These are phyloP conservation scores for Collariella sp. DNA, from an alignment of 495 filamentous ascomycete genomes.

Conservation along the genomic window DNA sequence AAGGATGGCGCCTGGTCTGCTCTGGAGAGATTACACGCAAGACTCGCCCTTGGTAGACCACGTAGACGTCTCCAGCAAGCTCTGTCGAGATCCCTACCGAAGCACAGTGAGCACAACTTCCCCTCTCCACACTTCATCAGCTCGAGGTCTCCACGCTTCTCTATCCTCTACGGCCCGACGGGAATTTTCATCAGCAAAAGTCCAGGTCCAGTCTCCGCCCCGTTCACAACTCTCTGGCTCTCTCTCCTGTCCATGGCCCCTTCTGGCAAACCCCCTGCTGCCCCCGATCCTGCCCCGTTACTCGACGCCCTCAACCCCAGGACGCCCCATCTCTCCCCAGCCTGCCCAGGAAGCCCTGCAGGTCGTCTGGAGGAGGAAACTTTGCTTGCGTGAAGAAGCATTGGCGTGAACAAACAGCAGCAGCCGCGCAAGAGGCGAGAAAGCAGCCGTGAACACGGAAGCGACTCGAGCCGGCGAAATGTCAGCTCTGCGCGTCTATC, in stretches of 20 bases:
- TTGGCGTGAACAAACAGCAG: conserved; percentile 10
- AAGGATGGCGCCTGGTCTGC: no score
- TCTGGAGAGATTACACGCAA: no score
- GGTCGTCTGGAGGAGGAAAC: not conserved
- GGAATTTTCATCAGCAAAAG: no score
- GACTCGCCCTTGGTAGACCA: no score
- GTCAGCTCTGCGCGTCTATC: not conserved
- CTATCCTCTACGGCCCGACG: no score
- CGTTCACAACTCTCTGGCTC: not conserved
- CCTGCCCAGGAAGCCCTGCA: not conserved
- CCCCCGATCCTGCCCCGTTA: conserved; percentile 15
- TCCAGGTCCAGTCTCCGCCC: not conserved
- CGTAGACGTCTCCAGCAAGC: no score
- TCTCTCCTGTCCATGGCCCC: not conserved
- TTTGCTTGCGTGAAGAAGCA: not conserved
- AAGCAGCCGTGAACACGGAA: conserved; percentile 1
- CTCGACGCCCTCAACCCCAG: not conserved
- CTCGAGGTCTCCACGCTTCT: no score
- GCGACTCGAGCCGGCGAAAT: not conserved
- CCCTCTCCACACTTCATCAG: no score
- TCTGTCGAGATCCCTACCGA: no score
- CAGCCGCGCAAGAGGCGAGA: conserved; percentile 8
- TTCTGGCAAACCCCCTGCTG: not conserved
- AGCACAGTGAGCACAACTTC: no score
- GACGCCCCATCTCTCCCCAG: not conserved